Base-by-base conservation (phyloP, 2,329 filamentous ascomycete species). In the Colletotrichum higginsianum region DNA sequence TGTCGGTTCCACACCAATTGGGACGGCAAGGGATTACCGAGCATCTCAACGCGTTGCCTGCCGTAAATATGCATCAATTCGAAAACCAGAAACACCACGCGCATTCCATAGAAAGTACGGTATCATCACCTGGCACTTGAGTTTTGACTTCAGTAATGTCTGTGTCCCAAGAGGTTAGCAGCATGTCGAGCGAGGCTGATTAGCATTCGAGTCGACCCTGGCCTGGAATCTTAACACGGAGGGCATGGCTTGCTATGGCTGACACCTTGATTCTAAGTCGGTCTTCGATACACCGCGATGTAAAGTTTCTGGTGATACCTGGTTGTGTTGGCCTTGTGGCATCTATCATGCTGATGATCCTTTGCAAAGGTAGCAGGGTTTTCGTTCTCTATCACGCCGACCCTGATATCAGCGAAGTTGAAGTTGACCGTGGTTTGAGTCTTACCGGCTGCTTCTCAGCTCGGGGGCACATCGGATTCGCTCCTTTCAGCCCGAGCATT, bases 401-500 rank as follows among this genome's bases (percentile, higher is more conserved):
- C 38, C 8, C 21, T 4, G 15, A 40, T 23, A 26, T 1, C 6
- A 21, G 12, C 9, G n/a, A 15, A 16, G n/a, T 16, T 47, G 4
- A 56, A 42, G n/a, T 15, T 47, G 11, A 42, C 15, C 26, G 23
- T 3, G 15, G 11, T 7, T 67, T 83, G 80, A 88, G 74, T 93
- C 92, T 78, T 93, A 90, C 85, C 91, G 94, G 53, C 93, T 94
- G 77, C 87, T 94, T 77, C 81, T 95, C 35, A 86, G 89, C 78
- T 93, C 1, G 89, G 88, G n/a, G 92, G 92, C 4, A 75, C 90
- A 0, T 91, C 90, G 1, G 89, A 90, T 0, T 91, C 90, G 1
- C 83, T 94, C 18, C 87, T 94, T 93, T 93, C 79, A 94, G 91
- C 0, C 91, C 92, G 0, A 87, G 90, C 13, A 82, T 94, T 47